phyloP scores from a whole-genome alignment of 257 asterid genomes.

The Buddleja alternifolia region DNA sequence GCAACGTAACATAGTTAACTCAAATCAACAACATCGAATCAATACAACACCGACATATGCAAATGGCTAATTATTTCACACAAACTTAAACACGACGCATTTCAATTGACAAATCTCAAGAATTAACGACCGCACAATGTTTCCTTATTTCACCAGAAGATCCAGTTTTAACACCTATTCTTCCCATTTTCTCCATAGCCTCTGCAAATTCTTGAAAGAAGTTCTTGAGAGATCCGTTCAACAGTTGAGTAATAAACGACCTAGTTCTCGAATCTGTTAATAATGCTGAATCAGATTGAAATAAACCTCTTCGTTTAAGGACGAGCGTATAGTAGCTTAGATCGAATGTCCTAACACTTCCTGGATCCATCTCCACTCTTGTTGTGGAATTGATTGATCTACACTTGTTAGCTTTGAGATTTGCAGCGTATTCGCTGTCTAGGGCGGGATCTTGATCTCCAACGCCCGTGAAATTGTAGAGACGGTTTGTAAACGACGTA shows the following conservation, averaged over 20 bases:
- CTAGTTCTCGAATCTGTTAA: slow-evolving; percentile 39
- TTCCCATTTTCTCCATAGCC: slow-evolving; percentile 63
- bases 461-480: slow-evolving; percentile 53
- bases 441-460: slow-evolving; percentile 55
- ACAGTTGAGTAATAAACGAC: slow-evolving; percentile 31
- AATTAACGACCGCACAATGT: slow-evolving; percentile 51
- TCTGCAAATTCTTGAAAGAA: slow-evolving; percentile 45
- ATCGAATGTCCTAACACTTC: slow-evolving; percentile 60
- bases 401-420: slow-evolving; percentile 50
- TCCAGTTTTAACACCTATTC: slow-evolving; percentile 51
- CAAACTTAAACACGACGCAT: too few relatives aligned
- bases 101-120: neutral
- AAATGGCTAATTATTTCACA: too few relatives aligned
- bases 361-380: slow-evolving; percentile 52
- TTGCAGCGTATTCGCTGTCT: slow-evolving; percentile 58
- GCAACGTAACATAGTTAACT: too few relatives aligned
- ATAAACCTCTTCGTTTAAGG: slow-evolving; percentile 54
- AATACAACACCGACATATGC: too few relatives aligned
- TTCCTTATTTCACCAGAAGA: slow-evolving; percentile 50
- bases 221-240: slow-evolving; percentile 31
- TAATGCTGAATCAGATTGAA: slow-evolving; percentile 55
- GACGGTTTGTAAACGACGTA: slow-evolving; percentile 40
- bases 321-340: slow-evolving; percentile 50
- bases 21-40: too few relatives aligned
- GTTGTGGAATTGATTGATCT: slow-evolving; percentile 40